A percentile compares a stretch with the other conserved stretches of the same genome.
Conservation (phyloP, 768 basidiomycete genomes). For the Mycena belliarum region DNA sequence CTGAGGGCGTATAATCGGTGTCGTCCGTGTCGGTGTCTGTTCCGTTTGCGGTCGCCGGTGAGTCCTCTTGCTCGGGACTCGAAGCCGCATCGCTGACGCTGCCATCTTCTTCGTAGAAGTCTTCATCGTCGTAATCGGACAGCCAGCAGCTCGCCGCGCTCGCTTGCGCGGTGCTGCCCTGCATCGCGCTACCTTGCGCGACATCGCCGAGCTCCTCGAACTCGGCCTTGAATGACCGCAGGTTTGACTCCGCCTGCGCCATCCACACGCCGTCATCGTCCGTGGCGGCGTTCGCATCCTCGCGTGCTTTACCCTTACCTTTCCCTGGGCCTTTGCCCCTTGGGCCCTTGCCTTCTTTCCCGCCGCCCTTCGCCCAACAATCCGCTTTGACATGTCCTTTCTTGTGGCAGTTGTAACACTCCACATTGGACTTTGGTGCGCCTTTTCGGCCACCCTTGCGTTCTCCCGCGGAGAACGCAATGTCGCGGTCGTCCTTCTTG, state of each 20-base stretch:
- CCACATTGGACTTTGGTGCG: constrained; percentile 1
- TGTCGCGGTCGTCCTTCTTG: too few species aligned
- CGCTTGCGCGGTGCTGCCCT: neutral
- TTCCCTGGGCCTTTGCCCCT: constrained; percentile 5
- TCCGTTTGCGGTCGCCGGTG: neutral
- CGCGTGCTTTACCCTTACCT: neutral
- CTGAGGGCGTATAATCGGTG: neutral
- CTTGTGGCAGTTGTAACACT: constrained; percentile 26
- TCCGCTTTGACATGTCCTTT: constrained; percentile 23
- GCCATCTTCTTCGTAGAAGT: constrained; percentile 11
- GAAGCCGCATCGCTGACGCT: neutral
- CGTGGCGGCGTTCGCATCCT: neutral
- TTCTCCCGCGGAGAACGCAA: too few species aligned
- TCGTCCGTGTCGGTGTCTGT: neutral
- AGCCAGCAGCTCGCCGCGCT: constrained; percentile 1
- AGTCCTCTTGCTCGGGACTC: neutral
- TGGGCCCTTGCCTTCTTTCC: constrained; percentile 24
- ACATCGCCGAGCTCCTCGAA: neutral
- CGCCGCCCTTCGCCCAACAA: constrained; percentile 16
- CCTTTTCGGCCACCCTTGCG: too few species aligned
- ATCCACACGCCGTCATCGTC: constrained; percentile 15
- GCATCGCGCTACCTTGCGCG: neutral
- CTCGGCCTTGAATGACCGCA: neutral
- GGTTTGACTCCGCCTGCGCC: constrained; percentile 8
- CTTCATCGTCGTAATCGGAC: constrained; percentile 6